These are phyloP conservation scores for Mortierella sp. DNA, from an alignment of 371 early-diverging fungal genomes.

Conservation along the genomic window DNA sequence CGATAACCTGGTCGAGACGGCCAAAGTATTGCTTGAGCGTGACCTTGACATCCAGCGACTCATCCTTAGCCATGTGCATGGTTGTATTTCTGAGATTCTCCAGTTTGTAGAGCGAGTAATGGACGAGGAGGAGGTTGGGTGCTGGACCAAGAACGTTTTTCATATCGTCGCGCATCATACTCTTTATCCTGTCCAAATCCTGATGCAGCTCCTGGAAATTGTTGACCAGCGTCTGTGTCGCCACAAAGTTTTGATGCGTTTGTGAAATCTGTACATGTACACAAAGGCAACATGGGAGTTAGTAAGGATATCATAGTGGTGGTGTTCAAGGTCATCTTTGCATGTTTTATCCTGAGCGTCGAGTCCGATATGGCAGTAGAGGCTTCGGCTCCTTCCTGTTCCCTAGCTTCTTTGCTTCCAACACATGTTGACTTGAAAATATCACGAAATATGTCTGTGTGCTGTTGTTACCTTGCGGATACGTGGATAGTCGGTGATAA, in stretches of 20 bases:
- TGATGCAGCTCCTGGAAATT: conserved; percentile 90
- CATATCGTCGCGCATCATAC: conserved; percentile 81
- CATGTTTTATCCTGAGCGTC: too few species aligned
- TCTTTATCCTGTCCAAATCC: conserved; percentile 79
- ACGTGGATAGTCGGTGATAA: conserved; percentile 88
- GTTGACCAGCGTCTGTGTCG: conserved; percentile 86
- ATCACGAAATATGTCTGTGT: background rate
- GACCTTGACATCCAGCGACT: conserved; percentile 83
- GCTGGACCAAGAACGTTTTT: conserved; percentile 75
- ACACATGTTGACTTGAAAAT: background rate
- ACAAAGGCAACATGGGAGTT: background rate
- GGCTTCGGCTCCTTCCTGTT: too few species aligned
- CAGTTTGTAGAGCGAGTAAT: conserved; percentile 89
- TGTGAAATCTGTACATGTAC: conserved; percentile 77
- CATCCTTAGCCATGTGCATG: conserved; percentile 80
- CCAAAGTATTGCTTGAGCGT: conserved; percentile 89
- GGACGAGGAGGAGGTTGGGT: conserved; percentile 85
- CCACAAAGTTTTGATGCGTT: conserved; percentile 93
- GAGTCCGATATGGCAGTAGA: too few species aligned
- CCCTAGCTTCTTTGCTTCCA: background rate
- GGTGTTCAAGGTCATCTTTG: too few species aligned
- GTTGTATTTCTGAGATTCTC: conserved; percentile 91
- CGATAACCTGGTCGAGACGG: conserved; percentile 82
- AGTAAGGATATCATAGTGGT: too few species aligned
- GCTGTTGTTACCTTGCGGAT: conserved; percentile 81